Conservation (phyloP, 306 rosid species). For the Morella rubra region DNA sequence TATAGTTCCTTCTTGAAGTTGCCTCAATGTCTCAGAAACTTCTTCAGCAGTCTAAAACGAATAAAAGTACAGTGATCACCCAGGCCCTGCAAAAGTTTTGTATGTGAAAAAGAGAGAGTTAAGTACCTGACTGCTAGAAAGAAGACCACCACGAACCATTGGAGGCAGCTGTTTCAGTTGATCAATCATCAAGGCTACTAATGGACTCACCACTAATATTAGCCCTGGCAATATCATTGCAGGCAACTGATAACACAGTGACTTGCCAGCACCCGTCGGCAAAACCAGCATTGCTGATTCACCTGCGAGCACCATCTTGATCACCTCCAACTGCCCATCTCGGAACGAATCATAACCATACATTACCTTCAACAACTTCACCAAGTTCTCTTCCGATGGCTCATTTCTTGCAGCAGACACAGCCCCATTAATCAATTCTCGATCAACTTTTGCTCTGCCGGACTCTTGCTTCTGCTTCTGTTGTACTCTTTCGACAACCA, state of each 20-base stretch:
- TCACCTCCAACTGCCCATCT: constrained; percentile 84
- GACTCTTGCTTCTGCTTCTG: constrained; percentile 35
- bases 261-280: constrained; percentile 96
- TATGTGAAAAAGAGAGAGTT: constrained; percentile 15
- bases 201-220: constrained; percentile 85
- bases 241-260: constrained; percentile 87
- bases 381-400: constrained; percentile 67
- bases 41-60: constrained; percentile 62
- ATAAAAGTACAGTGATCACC: constrained; percentile 4
- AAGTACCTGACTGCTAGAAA: constrained; percentile 75
- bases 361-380: constrained; percentile 52
- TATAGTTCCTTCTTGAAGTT: constrained; percentile 61
- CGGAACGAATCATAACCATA: constrained; percentile 72
- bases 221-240: constrained; percentile 77
- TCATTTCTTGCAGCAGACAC: constrained; percentile 42
- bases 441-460: constrained; percentile 37
- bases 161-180: constrained; percentile 82
- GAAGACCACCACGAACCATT: constrained; percentile 67
- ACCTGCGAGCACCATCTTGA: constrained; percentile 69
- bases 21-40: constrained; percentile 60
- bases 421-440: constrained; percentile 41
- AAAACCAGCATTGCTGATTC: constrained; percentile 76
- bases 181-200: constrained; percentile 91
- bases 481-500: constrained; percentile 30
- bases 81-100: background rate